Base-by-base conservation (phyloP, 1,284 basidiomycete species). In the Ganoderma resinaceum region DNA sequence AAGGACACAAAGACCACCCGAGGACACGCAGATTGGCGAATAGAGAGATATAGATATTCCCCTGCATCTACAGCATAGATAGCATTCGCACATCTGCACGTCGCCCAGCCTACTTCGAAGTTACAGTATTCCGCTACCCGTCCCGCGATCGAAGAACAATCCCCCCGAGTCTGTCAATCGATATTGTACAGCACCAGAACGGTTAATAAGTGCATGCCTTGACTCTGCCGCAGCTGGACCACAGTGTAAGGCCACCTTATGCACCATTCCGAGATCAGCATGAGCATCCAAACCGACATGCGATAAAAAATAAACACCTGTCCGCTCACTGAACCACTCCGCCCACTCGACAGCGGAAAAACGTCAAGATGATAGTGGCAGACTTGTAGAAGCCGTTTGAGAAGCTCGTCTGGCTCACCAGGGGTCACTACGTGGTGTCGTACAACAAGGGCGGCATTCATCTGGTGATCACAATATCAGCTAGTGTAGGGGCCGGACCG, bases 301-400 rank as follows among this genome's bases (percentile, higher is more conserved):
- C n/a, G 42, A 40, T 61, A 31, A 40, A 31, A 40, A n/a, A 64
- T 18, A 74, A 83, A 33, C 66, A 91, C 92, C 83, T 93, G 90
- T 23, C 92, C 92, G 68, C 88, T 92, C 38, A 94, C 89, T 40
- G 87, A 83, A 12, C 91, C 91, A 72, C 92, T 94, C 55, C 87
- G 82, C 16, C 92, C 92, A 71, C 89, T 93, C 0, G 87, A 82
- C 5, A 94, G 80, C 0, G 91, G 87, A 42, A 85, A 82, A 0
- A 93, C 88, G 71, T 94, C 92, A 9, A 92, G 70, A 73, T 93
- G 91, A 70, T 89, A 89, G 1, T 87, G 82, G 71, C 85, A 89
- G 8, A 89, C 76, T 65, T 91, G 87, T 29, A 88, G 78, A 18
- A 93, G 79, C 43, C 82, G 78, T 38, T 84, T 83, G 62, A 91